Conservation (phyloP, 202 grass and related monocot species). For the Miscanthus sacchariflorus region DNA sequence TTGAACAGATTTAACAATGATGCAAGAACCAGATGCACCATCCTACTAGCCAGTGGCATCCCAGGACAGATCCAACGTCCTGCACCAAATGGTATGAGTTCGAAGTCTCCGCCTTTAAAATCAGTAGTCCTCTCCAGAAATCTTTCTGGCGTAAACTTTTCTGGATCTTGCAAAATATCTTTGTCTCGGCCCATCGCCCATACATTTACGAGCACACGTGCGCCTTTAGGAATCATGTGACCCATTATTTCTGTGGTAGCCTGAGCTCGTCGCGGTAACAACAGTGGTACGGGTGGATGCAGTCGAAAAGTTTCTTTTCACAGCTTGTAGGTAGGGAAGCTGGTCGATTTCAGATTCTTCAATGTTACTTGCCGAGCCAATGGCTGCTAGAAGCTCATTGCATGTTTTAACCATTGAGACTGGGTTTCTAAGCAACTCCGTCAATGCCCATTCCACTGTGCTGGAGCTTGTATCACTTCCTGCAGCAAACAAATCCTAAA, state of each 20-base stretch:
- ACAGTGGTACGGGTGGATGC: slow-evolving; percentile 55
- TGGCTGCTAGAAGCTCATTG: slow-evolving; percentile 38
- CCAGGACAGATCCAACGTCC: slow-evolving; percentile 58
- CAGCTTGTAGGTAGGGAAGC: slow-evolving; percentile 50
- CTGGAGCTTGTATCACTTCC: slow-evolving; percentile 58
- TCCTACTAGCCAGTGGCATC: slow-evolving; percentile 49
- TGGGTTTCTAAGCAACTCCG: slow-evolving; percentile 45
- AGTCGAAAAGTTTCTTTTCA: slow-evolving; percentile 48
- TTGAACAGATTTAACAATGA: slow-evolving; percentile 50
- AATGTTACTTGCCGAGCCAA: slow-evolving; percentile 18
- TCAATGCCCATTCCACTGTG: slow-evolving; percentile 25
- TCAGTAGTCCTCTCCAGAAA: slow-evolving; percentile 36
- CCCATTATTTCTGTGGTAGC: neutral
- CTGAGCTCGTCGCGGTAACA: slow-evolving; percentile 47
- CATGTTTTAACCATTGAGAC: slow-evolving; percentile 33
- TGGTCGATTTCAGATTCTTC: slow-evolving; percentile 44
- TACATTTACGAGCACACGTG: slow-evolving; percentile 54
- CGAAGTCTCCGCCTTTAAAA: slow-evolving; percentile 43
- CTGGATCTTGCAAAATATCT: slow-evolving; percentile 33
- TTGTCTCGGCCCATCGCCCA: slow-evolving; percentile 57
- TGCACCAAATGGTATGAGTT: slow-evolving; percentile 53
- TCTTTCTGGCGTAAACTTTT: slow-evolving; percentile 54
- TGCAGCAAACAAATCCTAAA: slow-evolving; percentile 58
- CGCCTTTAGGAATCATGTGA: slow-evolving; percentile 31
- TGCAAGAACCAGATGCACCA: slow-evolving; percentile 57